Evolutionary conservation across 2,329 filamentous ascomycete genomes (phyloP).

Genomic region (Beauveria australis): DNA sequence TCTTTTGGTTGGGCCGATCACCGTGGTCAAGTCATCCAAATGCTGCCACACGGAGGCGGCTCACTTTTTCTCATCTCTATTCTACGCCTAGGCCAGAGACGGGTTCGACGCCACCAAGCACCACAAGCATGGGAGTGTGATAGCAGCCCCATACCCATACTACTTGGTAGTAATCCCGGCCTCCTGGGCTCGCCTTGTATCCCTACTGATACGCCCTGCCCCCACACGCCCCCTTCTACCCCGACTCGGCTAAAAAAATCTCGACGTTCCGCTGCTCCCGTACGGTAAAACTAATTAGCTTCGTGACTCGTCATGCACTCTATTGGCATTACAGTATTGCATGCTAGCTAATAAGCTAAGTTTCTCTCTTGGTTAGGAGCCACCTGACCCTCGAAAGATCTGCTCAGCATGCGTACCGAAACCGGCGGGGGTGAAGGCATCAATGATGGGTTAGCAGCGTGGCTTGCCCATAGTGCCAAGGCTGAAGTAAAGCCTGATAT

Average conservation of each 20-base stretch:
- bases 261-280: constrained; percentile 8
- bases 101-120: background rate
- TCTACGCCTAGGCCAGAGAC: constrained; percentile 1
- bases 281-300: background rate
- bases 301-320: constrained; percentile 5
- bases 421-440: background rate
- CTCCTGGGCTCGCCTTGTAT: constrained; percentile 2
- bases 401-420: background rate
- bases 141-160: too few species aligned
- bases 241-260: constrained; percentile 3
- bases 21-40: background rate
- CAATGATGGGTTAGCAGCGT: background rate
- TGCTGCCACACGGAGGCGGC: background rate
- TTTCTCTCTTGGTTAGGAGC: background rate
- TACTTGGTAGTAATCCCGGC: background rate
- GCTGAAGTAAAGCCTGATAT: background rate
- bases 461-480: background rate
- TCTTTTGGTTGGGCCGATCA: constrained; percentile 2
- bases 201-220: background rate
- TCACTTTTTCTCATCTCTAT: background rate
- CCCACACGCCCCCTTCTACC: constrained; percentile 5
- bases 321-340: background rate
- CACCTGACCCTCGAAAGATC: background rate
- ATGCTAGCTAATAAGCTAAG: too few species aligned
- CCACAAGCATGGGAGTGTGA: too few species aligned